phyloP scores from a whole-genome alignment of 176 grass and related monocot species.

The Avena sativa region DNA sequence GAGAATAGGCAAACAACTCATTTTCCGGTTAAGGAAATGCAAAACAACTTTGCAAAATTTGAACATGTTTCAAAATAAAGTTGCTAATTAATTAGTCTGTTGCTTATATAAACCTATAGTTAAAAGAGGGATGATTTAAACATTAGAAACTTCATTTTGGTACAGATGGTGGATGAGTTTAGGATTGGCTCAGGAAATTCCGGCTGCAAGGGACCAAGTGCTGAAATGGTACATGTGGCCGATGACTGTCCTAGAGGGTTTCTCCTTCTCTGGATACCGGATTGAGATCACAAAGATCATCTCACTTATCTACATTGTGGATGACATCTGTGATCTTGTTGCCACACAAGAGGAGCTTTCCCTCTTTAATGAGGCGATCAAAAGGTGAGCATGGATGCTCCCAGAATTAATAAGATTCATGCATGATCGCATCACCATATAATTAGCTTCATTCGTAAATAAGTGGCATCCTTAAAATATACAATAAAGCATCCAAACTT shows the following conservation, averaged over 20 bases:
- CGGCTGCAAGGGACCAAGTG: neutral
- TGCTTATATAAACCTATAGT: neutral
- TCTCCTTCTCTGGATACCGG: constrained; percentile 51
- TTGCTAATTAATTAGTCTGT: neutral
- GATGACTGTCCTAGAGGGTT: constrained; percentile 31
- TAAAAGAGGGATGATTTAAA: neutral
- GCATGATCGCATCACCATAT: neutral
- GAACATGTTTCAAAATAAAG: neutral
- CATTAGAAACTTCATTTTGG: neutral
- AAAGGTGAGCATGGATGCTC: constrained; percentile 39
- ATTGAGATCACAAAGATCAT: constrained; percentile 60
- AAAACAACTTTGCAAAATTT: neutral
- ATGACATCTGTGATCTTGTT: constrained; percentile 76
- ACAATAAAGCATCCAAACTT: neutral
- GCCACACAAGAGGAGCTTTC: constrained; percentile 58
- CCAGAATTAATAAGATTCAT: neutral
- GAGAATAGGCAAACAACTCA: neutral
- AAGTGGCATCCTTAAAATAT: neutral
- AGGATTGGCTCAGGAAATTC: neutral
- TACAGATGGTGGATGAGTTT: neutral
- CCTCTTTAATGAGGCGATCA: constrained; percentile 54
- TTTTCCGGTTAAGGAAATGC: neutral
- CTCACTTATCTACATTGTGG: constrained; percentile 66
- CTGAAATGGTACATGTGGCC: constrained; percentile 68
- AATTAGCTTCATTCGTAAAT: neutral